phyloP scores from a whole-genome alignment of 129 eudicot species.

The Saussurea involucrata region DNA sequence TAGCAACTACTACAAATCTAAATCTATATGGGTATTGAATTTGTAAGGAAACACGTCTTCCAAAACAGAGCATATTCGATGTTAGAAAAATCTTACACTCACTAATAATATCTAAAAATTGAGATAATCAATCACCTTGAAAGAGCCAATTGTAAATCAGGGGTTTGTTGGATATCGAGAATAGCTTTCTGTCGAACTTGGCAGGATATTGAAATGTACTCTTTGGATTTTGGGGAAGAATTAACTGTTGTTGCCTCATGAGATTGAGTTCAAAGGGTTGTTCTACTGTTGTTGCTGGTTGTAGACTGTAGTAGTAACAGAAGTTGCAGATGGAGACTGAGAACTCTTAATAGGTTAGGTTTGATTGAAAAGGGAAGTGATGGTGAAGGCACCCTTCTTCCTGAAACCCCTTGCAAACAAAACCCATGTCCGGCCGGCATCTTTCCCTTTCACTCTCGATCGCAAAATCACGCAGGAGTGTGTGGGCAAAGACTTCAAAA shows the following conservation, averaged over 20 bases:
- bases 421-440: too few relatives aligned
- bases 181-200: constrained; percentile 50
- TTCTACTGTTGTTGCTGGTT: background rate
- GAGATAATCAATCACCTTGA: constrained; percentile 42
- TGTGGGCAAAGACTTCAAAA: too few relatives aligned
- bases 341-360: constrained; percentile 32
- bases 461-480: too few relatives aligned
- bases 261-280: constrained; percentile 17
- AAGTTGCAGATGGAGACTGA: constrained; percentile 33
- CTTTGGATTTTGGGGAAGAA: constrained; percentile 1
- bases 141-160: constrained; percentile 61
- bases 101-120: background rate
- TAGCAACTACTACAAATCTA: background rate
- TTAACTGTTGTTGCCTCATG: background rate
- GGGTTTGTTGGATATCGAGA: constrained; percentile 55
- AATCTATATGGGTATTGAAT: background rate
- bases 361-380: constrained; percentile 13
- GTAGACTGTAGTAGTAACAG: constrained; percentile 16
- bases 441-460: too few relatives aligned
- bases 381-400: constrained; percentile 15
- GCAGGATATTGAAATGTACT: constrained; percentile 21
- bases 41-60: background rate
- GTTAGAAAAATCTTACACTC: background rate
- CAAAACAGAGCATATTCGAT: background rate
- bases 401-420: too few relatives aligned